Evolutionary conservation across 768 basidiomycete genomes (phyloP).

Genomic region (Gyrodon lividus): DNA sequence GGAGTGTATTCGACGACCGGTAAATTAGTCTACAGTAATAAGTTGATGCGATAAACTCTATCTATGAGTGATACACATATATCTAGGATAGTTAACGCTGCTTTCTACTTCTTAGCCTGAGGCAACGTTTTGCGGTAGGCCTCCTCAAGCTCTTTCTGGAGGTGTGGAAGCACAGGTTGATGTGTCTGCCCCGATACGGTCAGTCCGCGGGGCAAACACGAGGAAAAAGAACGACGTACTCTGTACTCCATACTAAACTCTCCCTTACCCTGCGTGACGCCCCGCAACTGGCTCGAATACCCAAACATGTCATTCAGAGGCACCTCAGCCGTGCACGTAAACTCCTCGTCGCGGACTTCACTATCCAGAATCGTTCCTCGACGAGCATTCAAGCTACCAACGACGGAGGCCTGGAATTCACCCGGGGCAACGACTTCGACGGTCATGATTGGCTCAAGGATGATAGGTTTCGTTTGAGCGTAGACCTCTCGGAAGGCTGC

Average conservation of each 20-base stretch:
- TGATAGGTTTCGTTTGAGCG: constrained; percentile 68
- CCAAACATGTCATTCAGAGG: constrained; percentile 98
- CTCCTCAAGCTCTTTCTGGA: constrained; percentile 88
- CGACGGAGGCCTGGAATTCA: constrained; percentile 95
- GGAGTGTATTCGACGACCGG: too few species aligned
- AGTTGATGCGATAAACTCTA: too few species aligned
- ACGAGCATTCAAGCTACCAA: constrained; percentile 89
- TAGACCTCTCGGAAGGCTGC: constrained; percentile 93
- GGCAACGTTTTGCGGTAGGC: constrained; percentile 79
- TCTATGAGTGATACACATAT: neutral
- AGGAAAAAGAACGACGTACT: constrained; percentile 36
- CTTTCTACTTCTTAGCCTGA: constrained; percentile 63
- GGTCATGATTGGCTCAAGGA: constrained; percentile 98
- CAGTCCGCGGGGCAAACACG: neutral
- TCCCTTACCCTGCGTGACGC: constrained; percentile 96
- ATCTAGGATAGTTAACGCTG: neutral
- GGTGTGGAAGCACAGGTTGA: constrained; percentile 76
- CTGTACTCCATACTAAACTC: constrained; percentile 82
- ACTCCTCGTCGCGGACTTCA: constrained; percentile 96
- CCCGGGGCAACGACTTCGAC: constrained; percentile 95
- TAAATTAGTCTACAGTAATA: too few species aligned
- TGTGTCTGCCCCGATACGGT: constrained; percentile 52
- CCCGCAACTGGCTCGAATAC: constrained; percentile 90
- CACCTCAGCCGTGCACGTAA: constrained; percentile 88
- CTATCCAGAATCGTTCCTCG: constrained; percentile 94